These are phyloP conservation scores for Canavalia gladiata DNA, from an alignment of 306 rosid genomes.

Conservation along the genomic window DNA sequence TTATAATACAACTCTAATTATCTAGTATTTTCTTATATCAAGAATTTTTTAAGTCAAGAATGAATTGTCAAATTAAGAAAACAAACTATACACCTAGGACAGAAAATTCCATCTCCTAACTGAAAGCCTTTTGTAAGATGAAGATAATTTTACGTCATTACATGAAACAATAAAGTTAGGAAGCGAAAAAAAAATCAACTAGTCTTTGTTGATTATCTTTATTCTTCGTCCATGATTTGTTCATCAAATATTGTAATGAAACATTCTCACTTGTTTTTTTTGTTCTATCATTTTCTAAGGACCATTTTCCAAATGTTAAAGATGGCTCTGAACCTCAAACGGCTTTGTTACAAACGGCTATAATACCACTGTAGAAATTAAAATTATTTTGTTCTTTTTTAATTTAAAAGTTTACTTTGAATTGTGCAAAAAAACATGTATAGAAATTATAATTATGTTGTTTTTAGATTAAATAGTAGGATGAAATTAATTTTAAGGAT, in stretches of 20 bases:
- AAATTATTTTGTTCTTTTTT: too few relatives aligned
- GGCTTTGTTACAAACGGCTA: too few relatives aligned
- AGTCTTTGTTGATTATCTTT: too few relatives aligned
- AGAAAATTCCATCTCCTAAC: not conserved
- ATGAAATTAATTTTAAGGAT: too few relatives aligned
- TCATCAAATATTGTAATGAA: not conserved
- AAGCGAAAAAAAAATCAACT: not conserved
- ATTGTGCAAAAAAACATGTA: too few relatives aligned
- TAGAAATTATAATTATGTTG: too few relatives aligned
- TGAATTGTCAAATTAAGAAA: not conserved
- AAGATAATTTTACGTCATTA: not conserved
- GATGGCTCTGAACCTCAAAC: not conserved
- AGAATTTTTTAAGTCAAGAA: not conserved
- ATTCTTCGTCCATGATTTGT: not conserved
- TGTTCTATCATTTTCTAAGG: too few relatives aligned
- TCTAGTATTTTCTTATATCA: not conserved
- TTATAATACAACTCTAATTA: too few relatives aligned
- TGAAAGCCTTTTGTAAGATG: not conserved
- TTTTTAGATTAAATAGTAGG: too few relatives aligned
- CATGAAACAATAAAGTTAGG: not conserved
- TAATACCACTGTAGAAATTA: too few relatives aligned
- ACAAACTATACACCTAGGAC: not conserved
- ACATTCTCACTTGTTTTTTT: not conserved
- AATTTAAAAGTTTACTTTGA: too few relatives aligned
- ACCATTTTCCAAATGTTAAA: conserved; percentile 22